Base-by-base conservation (phyloP, 1,284 basidiomycete genomes). In the Rhodotorula sp. region DNA sequence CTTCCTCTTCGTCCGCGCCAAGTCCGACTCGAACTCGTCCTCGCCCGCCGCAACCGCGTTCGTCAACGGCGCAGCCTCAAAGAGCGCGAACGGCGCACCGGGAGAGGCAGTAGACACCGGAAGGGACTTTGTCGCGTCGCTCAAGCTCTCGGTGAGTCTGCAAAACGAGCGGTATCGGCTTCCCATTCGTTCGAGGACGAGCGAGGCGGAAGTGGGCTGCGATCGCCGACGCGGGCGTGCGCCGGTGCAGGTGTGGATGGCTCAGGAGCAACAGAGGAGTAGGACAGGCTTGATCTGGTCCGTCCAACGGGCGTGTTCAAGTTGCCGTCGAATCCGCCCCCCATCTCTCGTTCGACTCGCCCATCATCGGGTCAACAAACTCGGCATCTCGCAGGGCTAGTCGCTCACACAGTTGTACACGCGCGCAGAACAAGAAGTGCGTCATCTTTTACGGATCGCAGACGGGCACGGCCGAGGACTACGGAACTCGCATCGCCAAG, bases 371-470 rank as follows among this genome's bases (percentile, higher is more conserved):
- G n/a, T n/a, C n/a, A n/a, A n/a, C n/a, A n/a, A n/a, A 24, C 22
- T 53, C 39, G 46, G 22, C 56, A 62, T 27, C 39, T 27, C 29
- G 9, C 29, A 30, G 13, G 2, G n/a, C 59, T 22, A 8, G 1
- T 30, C 48, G 10, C 62, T 30, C 13, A 2, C 34, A 27, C 47
- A 9, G 7, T 27, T 47, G 5, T 46, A 20, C 5, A 8, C 47
- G 30, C 15, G 5, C 22, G 32, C 72, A 79, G 78, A 93, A 92
- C 86, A 97, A 96, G 82, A 91, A 92, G 73, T 84, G 94, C 36
- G 90, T 91, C 77, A 94, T 96, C 78, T 95, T 97, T 81, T 96
- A 94, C 79, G 94, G 94, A 66, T 95, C 94, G 27, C 94, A 97
- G 80, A 97, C 94, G 0, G 94, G 94, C 73, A 97, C 94, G 19